Evolutionary conservation across 371 early-diverging fungal species (phyloP).

Genomic region (Racocetra persica): DNA sequence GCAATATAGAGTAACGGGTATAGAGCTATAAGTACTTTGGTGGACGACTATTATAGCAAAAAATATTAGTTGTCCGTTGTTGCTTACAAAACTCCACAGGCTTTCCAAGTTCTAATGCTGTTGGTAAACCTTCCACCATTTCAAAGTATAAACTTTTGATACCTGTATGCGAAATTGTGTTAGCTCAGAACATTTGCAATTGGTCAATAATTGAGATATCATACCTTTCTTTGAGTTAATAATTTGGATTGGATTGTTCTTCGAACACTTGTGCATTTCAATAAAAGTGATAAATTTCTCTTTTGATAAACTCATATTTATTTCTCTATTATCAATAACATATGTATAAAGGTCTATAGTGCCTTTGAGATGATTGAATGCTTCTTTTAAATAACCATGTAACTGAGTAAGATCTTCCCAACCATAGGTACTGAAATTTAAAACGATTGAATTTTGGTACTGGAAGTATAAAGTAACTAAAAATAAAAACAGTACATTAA

Average conservation of each 20-base stretch:
- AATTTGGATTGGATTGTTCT: not conserved
- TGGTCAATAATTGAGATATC: not conserved
- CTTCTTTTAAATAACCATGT: not conserved
- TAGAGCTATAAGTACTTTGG: not conserved
- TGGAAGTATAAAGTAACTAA: not conserved
- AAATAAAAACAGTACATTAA: not conserved
- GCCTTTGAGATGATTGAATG: not conserved
- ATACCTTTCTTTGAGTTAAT: not conserved
- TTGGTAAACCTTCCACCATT: not conserved
- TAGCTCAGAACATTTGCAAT: not conserved
- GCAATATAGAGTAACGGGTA: constrained; percentile 13
- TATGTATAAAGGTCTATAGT: not conserved
- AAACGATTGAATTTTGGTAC: not conserved
- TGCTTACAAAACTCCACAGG: not conserved
- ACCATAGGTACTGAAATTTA: not conserved
- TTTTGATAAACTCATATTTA: not conserved
- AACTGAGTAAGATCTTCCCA: not conserved
- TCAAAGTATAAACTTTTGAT: not conserved
- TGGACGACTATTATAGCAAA: not conserved
- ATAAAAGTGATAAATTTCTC: not conserved
- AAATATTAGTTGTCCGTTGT: too few relatives aligned
- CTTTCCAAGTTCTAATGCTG: not conserved
- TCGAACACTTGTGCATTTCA: not conserved
- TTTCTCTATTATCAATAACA: not conserved
- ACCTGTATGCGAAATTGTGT: not conserved